Base-by-base conservation (phyloP, 306 rosid genomes). In the Luffa aegyptiaca region DNA sequence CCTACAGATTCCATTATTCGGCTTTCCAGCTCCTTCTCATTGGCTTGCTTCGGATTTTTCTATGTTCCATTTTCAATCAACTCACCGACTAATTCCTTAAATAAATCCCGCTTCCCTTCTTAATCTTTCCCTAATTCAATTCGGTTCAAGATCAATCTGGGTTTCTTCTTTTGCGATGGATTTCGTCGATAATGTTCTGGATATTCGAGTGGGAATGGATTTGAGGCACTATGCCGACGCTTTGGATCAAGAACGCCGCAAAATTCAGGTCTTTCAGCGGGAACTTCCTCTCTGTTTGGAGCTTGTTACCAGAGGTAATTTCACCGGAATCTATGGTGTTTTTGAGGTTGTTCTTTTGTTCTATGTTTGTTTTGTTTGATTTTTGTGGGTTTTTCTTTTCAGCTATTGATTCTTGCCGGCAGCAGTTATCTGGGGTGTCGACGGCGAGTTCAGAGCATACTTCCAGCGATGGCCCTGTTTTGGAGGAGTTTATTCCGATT, bases 261-360 rank as follows among this genome's bases (percentile, higher is more conserved):
- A 95, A 84, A 89, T 95, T 75, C 92, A 89, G 21, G 91, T 92
- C 59, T 95, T 95, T 61, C 83, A 87, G 41, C 84, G 88, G 11
- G 98, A 95, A 77, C 90, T 95, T 37, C 98, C 98, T n/a, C 88
- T 92, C 20, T 91, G 97, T 5, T 80, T 91, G 33, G 92, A 95
- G 80, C 97, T 95, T 83, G 92, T 95, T 42, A 83, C 88, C 0
- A 93, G 90, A 88, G 96, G 98, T 95, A 17, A 35, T n/a, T 57
- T 4, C 53, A 51, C 74, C 59, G 39, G n/a, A 75, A 62, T 62
- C 49, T 66, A 66, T 39, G 57, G 42, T 11, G n/a, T 14, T 61
- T 55, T 16, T 14, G 0, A 8, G 68, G 5, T 49, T 31, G 0
- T 39, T 84, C 63, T 78, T 5, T 52, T 59, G 20, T 41, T 79